A percentile compares a stretch with the other conserved stretches of the same genome.
These are phyloP conservation scores for Rosellinia necatrix DNA, from an alignment of 2,329 filamentous ascomycete species.

Conservation along the genomic window DNA sequence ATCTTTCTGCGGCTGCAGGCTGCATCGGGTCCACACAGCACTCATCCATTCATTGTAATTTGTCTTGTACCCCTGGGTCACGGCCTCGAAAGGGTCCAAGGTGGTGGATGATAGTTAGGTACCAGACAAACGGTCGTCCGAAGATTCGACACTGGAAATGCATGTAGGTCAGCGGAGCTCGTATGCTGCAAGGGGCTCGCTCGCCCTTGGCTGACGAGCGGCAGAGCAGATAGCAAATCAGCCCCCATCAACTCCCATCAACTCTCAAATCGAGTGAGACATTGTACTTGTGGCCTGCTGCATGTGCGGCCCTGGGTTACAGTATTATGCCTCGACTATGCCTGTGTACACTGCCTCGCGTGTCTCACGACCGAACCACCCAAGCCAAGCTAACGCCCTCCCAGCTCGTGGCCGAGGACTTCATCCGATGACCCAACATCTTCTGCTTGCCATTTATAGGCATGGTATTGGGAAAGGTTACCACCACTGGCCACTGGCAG, in stretches of 20 bases:
- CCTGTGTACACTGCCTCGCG: no score
- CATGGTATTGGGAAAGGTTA: conserved; percentile 3
- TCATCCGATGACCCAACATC: background rate
- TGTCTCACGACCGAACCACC: background rate
- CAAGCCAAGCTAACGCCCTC: background rate
- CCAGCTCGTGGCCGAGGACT: background rate
- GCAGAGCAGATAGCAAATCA: background rate
- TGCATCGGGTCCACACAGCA: background rate
- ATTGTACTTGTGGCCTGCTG: background rate
- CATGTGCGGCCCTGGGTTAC: background rate
- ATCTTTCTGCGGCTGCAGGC: conserved; percentile 16
- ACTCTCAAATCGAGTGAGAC: no score
- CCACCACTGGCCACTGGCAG: conserved; percentile 5
- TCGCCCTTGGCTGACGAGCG: conserved; percentile 7
- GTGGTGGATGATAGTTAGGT: no score
- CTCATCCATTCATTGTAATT: no score
- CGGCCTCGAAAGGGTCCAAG: conserved; percentile 2
- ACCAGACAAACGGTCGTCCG: background rate
- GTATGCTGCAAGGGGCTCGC: conserved; percentile 23
- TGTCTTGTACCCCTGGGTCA: background rate
- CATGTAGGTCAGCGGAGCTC: conserved; percentile 17
- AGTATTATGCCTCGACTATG: no score
- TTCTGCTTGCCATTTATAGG: background rate
- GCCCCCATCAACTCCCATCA: no score
- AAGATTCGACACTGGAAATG: conserved; percentile 18